A percentile compares a stretch with the other conserved stretches of the same genome.
These are phyloP conservation scores for Phytophthora pini DNA, from an alignment of 352 stramenopile species.

Conservation along the genomic window DNA sequence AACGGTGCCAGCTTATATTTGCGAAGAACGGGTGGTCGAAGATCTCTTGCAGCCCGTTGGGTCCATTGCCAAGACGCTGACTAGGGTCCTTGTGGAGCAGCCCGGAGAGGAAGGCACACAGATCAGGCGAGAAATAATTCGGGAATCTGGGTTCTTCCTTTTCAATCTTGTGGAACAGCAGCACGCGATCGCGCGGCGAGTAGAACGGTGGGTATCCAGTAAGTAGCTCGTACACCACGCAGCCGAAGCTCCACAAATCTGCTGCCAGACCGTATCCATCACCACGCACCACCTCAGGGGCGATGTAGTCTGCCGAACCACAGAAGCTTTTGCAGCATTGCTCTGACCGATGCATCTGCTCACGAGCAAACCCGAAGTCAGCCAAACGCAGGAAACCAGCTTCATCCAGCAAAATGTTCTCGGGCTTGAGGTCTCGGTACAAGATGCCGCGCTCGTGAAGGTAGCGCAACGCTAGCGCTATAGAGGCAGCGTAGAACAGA, in stretches of 20 bases:
- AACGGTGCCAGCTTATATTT: constrained; percentile 78
- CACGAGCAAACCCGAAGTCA: constrained; percentile 84
- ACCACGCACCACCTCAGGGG: constrained; percentile 80
- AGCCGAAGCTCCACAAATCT: constrained; percentile 92
- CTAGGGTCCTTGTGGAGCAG: constrained; percentile 68
- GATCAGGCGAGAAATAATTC: constrained; percentile 81
- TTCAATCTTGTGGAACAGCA: constrained; percentile 98
- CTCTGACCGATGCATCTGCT: constrained; percentile 60
- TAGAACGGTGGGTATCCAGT: constrained; percentile 95
- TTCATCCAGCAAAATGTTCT: constrained; percentile 91
- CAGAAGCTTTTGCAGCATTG: constrained; percentile 83
- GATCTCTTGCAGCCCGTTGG: constrained; percentile 71
- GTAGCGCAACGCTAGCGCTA: constrained; percentile 94
- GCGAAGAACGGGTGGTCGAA: constrained; percentile 81
- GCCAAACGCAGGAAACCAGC: constrained; percentile 90
- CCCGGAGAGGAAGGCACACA: constrained; percentile 61
- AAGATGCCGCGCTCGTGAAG: constrained; percentile 80
- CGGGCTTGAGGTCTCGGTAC: constrained; percentile 92
- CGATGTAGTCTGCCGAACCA: constrained; percentile 86
- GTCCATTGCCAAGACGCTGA: constrained; percentile 62
- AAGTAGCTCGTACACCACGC: constrained; percentile 86
- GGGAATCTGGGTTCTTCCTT: constrained; percentile 92
- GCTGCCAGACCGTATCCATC: constrained; percentile 76
- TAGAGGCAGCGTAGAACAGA: constrained; percentile 97
- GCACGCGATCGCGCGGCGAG: constrained; percentile 79